These are phyloP conservation scores for Nidula niveotomentosa DNA, from an alignment of 1,284 basidiomycete genomes.

Conservation along the genomic window DNA sequence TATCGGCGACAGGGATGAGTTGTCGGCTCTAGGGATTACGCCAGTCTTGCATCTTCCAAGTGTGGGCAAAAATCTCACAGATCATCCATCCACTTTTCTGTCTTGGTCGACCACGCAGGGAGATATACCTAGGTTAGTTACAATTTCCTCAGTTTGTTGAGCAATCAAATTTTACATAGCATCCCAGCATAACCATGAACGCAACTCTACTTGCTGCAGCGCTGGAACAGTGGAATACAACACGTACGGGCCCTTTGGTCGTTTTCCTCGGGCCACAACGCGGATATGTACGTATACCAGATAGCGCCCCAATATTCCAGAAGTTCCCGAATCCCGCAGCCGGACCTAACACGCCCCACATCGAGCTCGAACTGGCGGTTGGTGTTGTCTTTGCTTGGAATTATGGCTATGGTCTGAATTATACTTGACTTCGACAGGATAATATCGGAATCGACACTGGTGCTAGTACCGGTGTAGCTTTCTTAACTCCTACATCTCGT, in stretches of 20 bases:
- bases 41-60: constrained; percentile 14
- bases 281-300: constrained; percentile 14
- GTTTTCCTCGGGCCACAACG: constrained; percentile 8
- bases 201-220: constrained; percentile 1
- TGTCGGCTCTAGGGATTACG: constrained; percentile 15
- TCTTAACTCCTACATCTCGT: constrained; percentile 8
- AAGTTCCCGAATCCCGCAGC: constrained; percentile 14
- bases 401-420: background rate
- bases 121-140: background rate
- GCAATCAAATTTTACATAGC: background rate
- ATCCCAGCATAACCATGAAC: constrained; percentile 8
- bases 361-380: constrained; percentile 12
- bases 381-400: background rate
- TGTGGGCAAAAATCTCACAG: constrained; percentile 20
- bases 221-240: constrained; percentile 14
- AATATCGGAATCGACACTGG: background rate
- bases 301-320: constrained; percentile 12
- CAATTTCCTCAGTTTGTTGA: background rate
- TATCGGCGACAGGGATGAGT: constrained; percentile 19
- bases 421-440: background rate
- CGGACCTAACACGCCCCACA: constrained; percentile 16
- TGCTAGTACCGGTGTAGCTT: background rate
- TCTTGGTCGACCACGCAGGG: constrained; percentile 10
- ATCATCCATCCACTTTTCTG: constrained; percentile 7
- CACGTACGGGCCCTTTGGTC: constrained; percentile 12